Conservation (phyloP, 305 asterid genomes). For the Fraxinus sp. region DNA sequence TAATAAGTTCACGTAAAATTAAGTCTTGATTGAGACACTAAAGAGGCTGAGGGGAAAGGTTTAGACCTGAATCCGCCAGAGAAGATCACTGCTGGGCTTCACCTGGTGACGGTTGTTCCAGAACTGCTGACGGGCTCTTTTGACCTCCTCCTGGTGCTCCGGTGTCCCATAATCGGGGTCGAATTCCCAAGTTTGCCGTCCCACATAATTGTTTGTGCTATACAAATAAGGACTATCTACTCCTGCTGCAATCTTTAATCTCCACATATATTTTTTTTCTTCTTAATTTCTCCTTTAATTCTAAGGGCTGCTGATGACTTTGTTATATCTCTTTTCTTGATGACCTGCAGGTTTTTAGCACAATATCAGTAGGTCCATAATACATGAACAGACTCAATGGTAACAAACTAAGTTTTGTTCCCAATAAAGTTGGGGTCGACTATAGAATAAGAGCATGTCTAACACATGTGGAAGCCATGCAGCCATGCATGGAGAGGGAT, state of each 20-base stretch:
- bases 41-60: background rate
- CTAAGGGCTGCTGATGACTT: background rate
- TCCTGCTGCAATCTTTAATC: constrained; percentile 53
- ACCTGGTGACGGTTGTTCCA: constrained; percentile 52
- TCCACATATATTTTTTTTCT: constrained; percentile 45
- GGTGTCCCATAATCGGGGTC: constrained; percentile 45
- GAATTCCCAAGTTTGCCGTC: constrained; percentile 62
- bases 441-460: background rate
- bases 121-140: constrained; percentile 44
- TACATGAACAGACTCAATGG: background rate
- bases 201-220: constrained; percentile 65
- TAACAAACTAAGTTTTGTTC: background rate
- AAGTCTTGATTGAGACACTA: background rate
- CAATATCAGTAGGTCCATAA: background rate
- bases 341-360: background rate
- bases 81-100: constrained; percentile 58
- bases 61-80: constrained; percentile 46
- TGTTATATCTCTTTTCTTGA: background rate
- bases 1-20: background rate
- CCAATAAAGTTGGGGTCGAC: background rate
- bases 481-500: background rate
- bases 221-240: constrained; percentile 48
- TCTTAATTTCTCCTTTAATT: background rate
- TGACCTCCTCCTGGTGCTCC: constrained; percentile 46
- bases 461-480: background rate